Base-by-base conservation (phyloP, 306 rosid genomes). In the Canavalia gladiata region DNA sequence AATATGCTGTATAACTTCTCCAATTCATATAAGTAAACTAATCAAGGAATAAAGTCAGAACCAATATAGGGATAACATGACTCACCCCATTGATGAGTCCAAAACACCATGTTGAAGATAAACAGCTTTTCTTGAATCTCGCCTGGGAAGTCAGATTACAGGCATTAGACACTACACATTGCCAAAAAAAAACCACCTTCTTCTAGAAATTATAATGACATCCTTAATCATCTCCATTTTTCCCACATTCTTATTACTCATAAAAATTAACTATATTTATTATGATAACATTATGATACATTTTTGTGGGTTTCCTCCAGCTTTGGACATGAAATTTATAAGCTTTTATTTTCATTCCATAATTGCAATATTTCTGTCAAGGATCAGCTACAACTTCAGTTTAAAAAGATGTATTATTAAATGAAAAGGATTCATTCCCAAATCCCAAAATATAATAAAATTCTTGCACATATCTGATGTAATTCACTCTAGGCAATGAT, bases 81-180 rank as follows among this genome's bases (percentile, higher is more conserved):
- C 97, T 89, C 79, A 95, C 98, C 98, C 98, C 98, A 95, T 91
- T 34, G 97, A 92, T 62, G 98, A 91, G 84, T 95, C 98, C 35
- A 95, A 81, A 78, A 95, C 72, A 28, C 98, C 98, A 85, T 95
- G 98, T 85, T 95, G 98, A 70, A 95, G 92, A 86, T 78, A 95
- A 83, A 95, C 92, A 81, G 90, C 97, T 86, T 91, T 92, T 39
- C 89, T 85, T 78, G 98, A 86, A 86, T 95, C 98, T 72, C 95
- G 90, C 82, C 98, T 95, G 94, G 78, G 84, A 87, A 69, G 84
- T 80, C 75, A 83, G 72, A 72, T 74, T 64, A 37, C 49, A 83
- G 42, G 63, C 74, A 77, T 79, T 43, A 86, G 82, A 72, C 18
- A 60, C 49, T n/a, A 77, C 43, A 55, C 49, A 78, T 69, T 31